Evolutionary conservation across 331 rosid genomes (phyloP), one percentile per base, ranked within the genome.

Genomic region (Phaseolus coccineus): DNA sequence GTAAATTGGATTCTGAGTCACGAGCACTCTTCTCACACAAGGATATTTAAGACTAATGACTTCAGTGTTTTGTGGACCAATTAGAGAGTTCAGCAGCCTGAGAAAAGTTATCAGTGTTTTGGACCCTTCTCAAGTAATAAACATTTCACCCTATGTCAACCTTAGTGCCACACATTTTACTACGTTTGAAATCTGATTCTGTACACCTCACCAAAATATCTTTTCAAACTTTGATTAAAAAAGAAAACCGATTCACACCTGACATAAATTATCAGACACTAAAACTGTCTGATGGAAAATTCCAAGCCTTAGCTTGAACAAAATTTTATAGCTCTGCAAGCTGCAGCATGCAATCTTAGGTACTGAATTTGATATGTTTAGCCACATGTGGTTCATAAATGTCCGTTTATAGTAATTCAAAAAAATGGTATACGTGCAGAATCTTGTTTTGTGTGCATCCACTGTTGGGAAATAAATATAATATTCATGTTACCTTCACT

Each of bases 1-100:
- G 82, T 80, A 22, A 24, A 55, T 22, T 84, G 85, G 88, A 79
- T 71, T 61, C 83, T 73, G 85, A 79, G 90, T 84, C 90, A 84
- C 72, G 42, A 37, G 16, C 83, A 48, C 51, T 74, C 39, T 55
- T 66, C 52, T 51, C 35, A 61, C 57, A 74, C 37, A 55, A 51
- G 55, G 10, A 77, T 72, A 59, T 56, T 63, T n/a, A 39, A 44
- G 69, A 52, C 19, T 19, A 19, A 19, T 52, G 27, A 14, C 59
- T 76, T 65, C 56, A 37, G 42, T 31, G 47, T 74, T 35, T 24
- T 28, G 35, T 56, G 82, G 55, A 50, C 35, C 9, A 13, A 47
- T 55, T 14, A 8, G 79, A 70, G 47, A 13, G 71, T 22, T 51
- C 65, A 11, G 40, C 22, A 19, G 22, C 22, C 22, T 19, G 22